phyloP scores from a whole-genome alignment of 2,329 filamentous ascomycete genomes.

The Sclerotinia trifoliorum region DNA sequence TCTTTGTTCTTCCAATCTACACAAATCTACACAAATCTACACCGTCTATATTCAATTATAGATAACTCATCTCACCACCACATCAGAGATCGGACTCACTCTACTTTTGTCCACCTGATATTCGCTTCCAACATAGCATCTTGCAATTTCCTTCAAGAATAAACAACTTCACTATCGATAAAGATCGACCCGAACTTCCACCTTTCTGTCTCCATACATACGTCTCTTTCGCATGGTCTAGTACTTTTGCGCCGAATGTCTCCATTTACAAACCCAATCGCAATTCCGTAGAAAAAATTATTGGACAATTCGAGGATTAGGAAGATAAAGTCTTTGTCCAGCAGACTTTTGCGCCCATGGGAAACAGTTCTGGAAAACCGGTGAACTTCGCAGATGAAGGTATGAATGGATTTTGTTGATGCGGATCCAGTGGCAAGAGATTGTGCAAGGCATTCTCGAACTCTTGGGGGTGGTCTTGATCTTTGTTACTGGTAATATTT shows the following conservation, averaged over 20 bases:
- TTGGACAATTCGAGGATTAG: background rate
- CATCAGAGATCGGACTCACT: background rate
- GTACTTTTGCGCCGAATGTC: slow-evolving; percentile 18
- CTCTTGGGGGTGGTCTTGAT: background rate
- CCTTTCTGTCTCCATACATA: background rate
- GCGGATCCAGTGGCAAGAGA: slow-evolving; percentile 6
- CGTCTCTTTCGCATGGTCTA: slow-evolving; percentile 6
- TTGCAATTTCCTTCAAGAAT: background rate
- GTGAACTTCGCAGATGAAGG: slow-evolving; percentile 91
- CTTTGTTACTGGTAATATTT: background rate
- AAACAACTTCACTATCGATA: background rate
- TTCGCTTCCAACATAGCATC: background rate
- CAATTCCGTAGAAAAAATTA: background rate
- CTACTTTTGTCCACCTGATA: background rate
- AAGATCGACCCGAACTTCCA: background rate
- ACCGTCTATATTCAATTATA: slow-evolving; percentile 1
- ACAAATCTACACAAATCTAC: no score
- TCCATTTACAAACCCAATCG: slow-evolving; percentile 13
- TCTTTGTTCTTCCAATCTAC: slow-evolving; percentile 9
- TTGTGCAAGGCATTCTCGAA: background rate
- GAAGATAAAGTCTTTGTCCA: background rate
- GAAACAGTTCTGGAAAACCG: slow-evolving; percentile 92
- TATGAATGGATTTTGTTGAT: slow-evolving; percentile 47
- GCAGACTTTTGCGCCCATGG: slow-evolving; percentile 59
- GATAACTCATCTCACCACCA: background rate